phyloP scores from a whole-genome alignment of 768 basidiomycete species.

The Mycena belliarum region DNA sequence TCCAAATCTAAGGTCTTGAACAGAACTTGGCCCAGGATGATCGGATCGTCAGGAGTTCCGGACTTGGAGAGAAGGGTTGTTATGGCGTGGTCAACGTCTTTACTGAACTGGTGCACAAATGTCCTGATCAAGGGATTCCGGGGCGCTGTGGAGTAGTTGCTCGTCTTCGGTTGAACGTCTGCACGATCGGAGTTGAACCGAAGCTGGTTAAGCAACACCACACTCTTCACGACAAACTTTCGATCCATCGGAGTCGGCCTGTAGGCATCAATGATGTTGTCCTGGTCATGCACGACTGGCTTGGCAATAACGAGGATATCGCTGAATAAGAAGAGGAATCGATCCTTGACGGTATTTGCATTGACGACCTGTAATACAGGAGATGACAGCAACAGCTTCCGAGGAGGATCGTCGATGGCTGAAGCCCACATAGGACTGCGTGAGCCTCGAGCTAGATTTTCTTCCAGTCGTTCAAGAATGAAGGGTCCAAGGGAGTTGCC shows the following conservation, averaged over 20 bases:
- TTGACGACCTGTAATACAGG: conserved; percentile 94
- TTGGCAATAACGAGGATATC: conserved; percentile 94
- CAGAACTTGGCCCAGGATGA: conserved; percentile 71
- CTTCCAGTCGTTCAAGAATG: conserved; percentile 71
- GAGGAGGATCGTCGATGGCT: conserved; percentile 80
- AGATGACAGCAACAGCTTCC: conserved; percentile 81
- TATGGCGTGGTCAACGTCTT: conserved; percentile 81
- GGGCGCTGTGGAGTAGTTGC: conserved; percentile 36
- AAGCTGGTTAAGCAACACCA: conserved; percentile 74
- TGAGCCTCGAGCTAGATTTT: conserved; percentile 62
- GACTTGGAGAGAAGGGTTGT: conserved; percentile 65
- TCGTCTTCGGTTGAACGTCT: conserved; percentile 50
- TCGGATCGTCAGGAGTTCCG: conserved; percentile 62
- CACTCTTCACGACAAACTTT: conserved; percentile 86
- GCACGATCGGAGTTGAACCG: conserved; percentile 71
- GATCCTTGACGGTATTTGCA: conserved; percentile 90
- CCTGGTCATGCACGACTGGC: conserved; percentile 73
- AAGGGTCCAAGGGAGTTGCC: conserved; percentile 47
- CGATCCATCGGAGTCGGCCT: conserved; percentile 65
- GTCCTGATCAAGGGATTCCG: conserved; percentile 66
- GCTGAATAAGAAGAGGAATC: conserved; percentile 95
- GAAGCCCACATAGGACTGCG: conserved; percentile 61
- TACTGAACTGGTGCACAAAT: conserved; percentile 79
- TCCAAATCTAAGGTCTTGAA: conserved; percentile 87
- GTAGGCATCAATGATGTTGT: conserved; percentile 55